phyloP scores from a whole-genome alignment of 2,329 filamentous ascomycete species.

The Elsinoe necatrix region DNA sequence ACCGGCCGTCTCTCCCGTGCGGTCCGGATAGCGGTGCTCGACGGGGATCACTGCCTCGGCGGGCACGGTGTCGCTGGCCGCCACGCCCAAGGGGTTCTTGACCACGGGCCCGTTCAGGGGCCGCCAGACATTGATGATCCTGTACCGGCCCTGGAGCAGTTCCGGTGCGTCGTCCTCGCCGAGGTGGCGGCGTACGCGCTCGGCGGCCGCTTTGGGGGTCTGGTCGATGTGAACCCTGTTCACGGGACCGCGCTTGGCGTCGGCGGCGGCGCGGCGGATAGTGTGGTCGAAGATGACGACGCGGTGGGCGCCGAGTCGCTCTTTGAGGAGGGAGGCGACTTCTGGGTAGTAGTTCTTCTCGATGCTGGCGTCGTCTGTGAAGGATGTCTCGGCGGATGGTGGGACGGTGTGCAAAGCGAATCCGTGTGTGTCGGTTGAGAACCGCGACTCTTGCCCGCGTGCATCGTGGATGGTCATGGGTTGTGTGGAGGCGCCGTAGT shows the following conservation, averaged over 20 bases:
- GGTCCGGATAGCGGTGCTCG: constrained; percentile 63
- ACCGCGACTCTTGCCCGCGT: constrained; percentile 59
- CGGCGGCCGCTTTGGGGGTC: constrained; percentile 55
- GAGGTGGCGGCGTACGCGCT: constrained; percentile 61
- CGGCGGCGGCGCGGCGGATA: constrained; percentile 57
- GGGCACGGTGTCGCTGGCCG: constrained; percentile 46
- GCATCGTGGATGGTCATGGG: constrained; percentile 60
- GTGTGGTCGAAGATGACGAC: constrained; percentile 83
- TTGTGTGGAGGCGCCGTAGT: constrained; percentile 48
- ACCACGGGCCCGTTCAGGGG: constrained; percentile 51
- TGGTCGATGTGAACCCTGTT: constrained; percentile 75
- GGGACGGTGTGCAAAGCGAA: constrained; percentile 60
- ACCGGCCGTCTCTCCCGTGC: constrained; percentile 65
- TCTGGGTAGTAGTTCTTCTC: constrained; percentile 73
- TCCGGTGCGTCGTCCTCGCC: constrained; percentile 57
- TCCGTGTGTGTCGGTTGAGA: constrained; percentile 63
- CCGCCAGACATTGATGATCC: constrained; percentile 84
- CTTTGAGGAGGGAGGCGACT: constrained; percentile 62
- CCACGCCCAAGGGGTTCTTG: constrained; percentile 49
- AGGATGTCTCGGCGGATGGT: constrained; percentile 48
- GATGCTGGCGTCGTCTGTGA: constrained; percentile 62
- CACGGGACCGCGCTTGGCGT: constrained; percentile 59
- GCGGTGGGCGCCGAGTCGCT: constrained; percentile 54
- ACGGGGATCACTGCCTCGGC: constrained; percentile 61
- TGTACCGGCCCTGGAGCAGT: constrained; percentile 60